Base-by-base conservation (phyloP, 2,329 filamentous ascomycete genomes). In the Sarocladiaceae sp. region DNA sequence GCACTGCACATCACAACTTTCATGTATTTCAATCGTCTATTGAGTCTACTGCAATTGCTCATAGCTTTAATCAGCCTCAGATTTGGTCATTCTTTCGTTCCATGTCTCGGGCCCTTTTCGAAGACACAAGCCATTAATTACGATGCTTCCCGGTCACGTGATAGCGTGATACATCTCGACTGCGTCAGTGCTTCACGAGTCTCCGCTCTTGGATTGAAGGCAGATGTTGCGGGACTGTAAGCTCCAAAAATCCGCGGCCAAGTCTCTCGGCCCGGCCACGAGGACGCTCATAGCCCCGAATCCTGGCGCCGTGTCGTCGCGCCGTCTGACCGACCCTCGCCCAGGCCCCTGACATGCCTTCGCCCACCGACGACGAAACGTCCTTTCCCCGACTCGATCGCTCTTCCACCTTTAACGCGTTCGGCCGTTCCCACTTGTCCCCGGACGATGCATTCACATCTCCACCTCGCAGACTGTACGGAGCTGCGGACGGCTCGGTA, bases 371-470 rank as follows among this genome's bases (percentile, higher is more conserved):
- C 58, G 68, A 71, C 52, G 68, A 71, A 55, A 64, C 64, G 33
- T 63, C 66, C 3, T 67, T 71, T 47, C 66, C 68, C 28, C 57
- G 61, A 35, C 62, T 70, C 51, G 61, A 61, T 53, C 58, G 57
- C 54, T 58, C 57, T 56, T 55, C 59, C 13, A 60, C 63, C 51
- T 62, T 68, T 53, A 62, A 63, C 56, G 60, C 56, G 26, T 66
- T 69, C 51, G 81, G 85, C 59, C 84, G 85, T 26, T 85, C 79
- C 49, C 85, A 84, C 56, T 83, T 96, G 37, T 86, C 89, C 3
- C 90, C 90, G 15, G 87, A 93, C 71, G 90, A 96, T 80, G 90
- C 90, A 52, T 89, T 90, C 69, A 79, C 83, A 62, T 83, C 84
- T 2, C 81, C 86, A 33, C 82, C 84, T 4, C 78, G 82, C 63